Conservation (phyloP, 78 protist genomes). For the Isochrysis galbana region DNA sequence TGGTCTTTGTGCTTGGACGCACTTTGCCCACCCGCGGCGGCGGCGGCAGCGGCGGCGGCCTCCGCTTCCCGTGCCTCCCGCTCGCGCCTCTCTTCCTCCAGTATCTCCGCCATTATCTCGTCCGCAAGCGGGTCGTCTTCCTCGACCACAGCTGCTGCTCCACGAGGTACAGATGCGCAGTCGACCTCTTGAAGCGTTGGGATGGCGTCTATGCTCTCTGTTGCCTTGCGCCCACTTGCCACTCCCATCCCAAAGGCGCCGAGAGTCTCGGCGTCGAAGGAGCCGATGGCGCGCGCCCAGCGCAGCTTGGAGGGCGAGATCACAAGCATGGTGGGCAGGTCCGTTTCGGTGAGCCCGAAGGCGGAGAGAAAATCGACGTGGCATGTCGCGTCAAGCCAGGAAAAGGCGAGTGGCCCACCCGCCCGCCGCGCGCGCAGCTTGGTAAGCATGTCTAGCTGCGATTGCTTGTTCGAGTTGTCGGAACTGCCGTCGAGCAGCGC, state of each 20-base stretch:
- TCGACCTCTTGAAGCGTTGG: not conserved
- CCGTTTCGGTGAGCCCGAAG: not conserved
- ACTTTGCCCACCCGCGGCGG: not conserved
- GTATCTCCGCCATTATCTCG: slow-evolving; percentile 4
- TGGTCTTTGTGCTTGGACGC: not conserved
- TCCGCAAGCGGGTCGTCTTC: not conserved
- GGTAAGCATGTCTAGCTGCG: not conserved
- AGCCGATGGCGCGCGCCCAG: not conserved
- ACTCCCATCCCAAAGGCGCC: not conserved
- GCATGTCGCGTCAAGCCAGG: slow-evolving; percentile 9
- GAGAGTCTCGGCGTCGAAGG: not conserved
- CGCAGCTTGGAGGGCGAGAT: not conserved
- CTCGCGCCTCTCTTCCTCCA: not conserved
- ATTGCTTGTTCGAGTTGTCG: not conserved
- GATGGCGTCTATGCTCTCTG: not conserved
- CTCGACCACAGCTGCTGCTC: not conserved
- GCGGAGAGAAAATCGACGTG: not conserved
- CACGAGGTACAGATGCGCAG: not conserved
- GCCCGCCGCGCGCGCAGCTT: not conserved
- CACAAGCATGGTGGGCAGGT: not conserved
- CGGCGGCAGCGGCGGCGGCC: not conserved
- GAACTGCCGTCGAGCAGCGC: slow-evolving; percentile 15
- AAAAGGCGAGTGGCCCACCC: not conserved
- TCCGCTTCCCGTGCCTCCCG: not conserved
- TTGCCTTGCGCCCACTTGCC: not conserved